Conservation (phyloP, 768 basidiomycete species). For the Collybiopsis luxurians region DNA sequence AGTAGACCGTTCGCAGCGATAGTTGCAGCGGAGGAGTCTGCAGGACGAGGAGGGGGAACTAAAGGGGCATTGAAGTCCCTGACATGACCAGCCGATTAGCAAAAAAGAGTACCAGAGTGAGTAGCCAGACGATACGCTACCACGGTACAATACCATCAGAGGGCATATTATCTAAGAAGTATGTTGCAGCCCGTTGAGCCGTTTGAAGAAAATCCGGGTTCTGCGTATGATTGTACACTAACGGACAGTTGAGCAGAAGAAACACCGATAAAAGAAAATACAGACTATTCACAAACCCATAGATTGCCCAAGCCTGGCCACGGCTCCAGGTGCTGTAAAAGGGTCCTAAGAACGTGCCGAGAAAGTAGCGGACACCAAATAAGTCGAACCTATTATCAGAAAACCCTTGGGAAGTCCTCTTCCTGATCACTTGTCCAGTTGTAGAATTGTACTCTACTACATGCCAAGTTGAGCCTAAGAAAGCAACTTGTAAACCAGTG, state of each 20-base stretch:
- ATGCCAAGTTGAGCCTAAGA: constrained; percentile 51
- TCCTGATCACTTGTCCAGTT: constrained; percentile 57
- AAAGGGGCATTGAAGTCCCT: constrained; percentile 75
- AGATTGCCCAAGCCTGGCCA: constrained; percentile 71
- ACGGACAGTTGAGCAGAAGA: neutral
- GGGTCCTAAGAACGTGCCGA: neutral
- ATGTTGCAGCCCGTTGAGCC: constrained; percentile 53
- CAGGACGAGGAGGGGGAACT: constrained; percentile 27
- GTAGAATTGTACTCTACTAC: constrained; percentile 66
- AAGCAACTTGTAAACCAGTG: neutral
- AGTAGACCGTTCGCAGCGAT: constrained; percentile 60
- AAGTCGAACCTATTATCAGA: constrained; percentile 40
- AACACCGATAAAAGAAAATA: constrained; percentile 3
- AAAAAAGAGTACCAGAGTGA: neutral
- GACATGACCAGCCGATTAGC: neutral
- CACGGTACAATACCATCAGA: constrained; percentile 65
- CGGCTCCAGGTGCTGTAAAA: constrained; percentile 65
- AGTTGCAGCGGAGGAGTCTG: constrained; percentile 70
- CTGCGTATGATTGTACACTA: constrained; percentile 61
- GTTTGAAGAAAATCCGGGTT: constrained; percentile 54
- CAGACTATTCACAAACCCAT: constrained; percentile 69
- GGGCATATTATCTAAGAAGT: constrained; percentile 61
- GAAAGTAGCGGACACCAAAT: neutral
- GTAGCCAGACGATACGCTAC: constrained; percentile 32
- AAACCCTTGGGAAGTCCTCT: constrained; percentile 61